Base-by-base conservation (phyloP, 2,329 filamentous ascomycete species). In the Neopestalotiopsis sp. region DNA sequence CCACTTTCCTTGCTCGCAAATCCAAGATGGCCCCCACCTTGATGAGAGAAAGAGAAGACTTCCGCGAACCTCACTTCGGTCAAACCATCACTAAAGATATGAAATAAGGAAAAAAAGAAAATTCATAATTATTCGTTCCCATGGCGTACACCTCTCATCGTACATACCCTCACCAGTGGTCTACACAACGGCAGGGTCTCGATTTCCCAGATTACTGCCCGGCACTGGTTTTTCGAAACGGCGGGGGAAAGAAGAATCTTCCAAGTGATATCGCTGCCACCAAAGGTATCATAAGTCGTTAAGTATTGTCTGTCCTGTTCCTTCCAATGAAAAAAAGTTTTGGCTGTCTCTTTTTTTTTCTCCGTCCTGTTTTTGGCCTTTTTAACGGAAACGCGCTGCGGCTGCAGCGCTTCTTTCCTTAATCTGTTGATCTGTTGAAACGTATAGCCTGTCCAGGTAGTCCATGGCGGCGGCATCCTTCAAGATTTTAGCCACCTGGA, bases 391-490 rank as follows among this genome's bases (percentile, higher is more conserved):
- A 42, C 82, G 81, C 28, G 78, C 77, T 30, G 79, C 76, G 9
- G 85, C 83, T 1, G 79, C 80, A 68, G 79, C 78, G 68, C 82
- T 83, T 62, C 92, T 87, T 72, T 94, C 90, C 76, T 93, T 89
- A 75, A 96, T 95, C 80, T 92, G 86, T 79, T 88, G 88, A 82
- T 96, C 94, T 65, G 93, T 96, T 75, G 91, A 88, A 84, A 93
- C 88, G 86, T 97, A 97, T 81, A 97, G 85, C 79, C 87, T 86
- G 82, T 95, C 92, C 76, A 96, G 85, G 78, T 91, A 93, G 73
- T 93, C 89, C 93, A 96, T 95, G 69, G 94, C 93, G 72, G 88
- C 87, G 59, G 92, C 91, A 82, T 97, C 94, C 83, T 94, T 94
- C 70, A 97, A 83, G 71, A 97, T 94, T 81, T 94, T 95, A 70